Evolutionary conservation across 177 flowering plant species (phyloP).

Genomic region (Tripterygium wilfordii): DNA sequence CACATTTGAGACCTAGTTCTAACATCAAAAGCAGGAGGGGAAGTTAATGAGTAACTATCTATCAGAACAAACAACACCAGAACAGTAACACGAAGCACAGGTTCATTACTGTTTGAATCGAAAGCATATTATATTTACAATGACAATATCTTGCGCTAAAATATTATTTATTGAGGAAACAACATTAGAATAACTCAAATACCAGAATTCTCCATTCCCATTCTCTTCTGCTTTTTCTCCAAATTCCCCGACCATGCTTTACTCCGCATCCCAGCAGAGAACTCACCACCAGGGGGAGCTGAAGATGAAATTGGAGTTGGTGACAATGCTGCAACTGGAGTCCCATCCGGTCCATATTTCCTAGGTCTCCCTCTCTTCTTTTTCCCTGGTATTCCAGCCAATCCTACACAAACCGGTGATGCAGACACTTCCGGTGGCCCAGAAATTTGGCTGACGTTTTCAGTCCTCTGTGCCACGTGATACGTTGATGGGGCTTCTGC

Average conservation of each 20-base stretch:
- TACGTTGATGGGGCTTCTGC: conserved; percentile 48
- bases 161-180: too few relatives aligned
- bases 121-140: too few relatives aligned
- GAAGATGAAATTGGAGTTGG: conserved; percentile 44
- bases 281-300: conserved; percentile 26
- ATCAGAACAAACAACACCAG: too few relatives aligned
- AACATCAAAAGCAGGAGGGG: too few relatives aligned
- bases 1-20: too few relatives aligned
- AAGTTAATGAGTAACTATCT: too few relatives aligned
- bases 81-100: too few relatives aligned
- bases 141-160: too few relatives aligned
- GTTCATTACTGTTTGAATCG: too few relatives aligned
- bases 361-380: conserved; percentile 62
- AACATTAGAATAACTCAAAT: too few relatives aligned
- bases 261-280: conserved; percentile 18
- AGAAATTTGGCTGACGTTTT: conserved; percentile 15
- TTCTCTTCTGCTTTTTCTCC: conserved; percentile 24
- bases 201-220: conserved; percentile 28
- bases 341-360: conserved; percentile 47
- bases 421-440: conserved; percentile 12
- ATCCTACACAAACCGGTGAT: conserved; percentile 18
- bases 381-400: conserved; percentile 22
- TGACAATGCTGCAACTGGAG: conserved; percentile 18
- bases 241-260: conserved; percentile 15
- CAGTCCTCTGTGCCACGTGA: conserved; percentile 34